phyloP scores from a whole-genome alignment of 1,284 basidiomycete genomes.

The Ceratobasidium sp. region DNA sequence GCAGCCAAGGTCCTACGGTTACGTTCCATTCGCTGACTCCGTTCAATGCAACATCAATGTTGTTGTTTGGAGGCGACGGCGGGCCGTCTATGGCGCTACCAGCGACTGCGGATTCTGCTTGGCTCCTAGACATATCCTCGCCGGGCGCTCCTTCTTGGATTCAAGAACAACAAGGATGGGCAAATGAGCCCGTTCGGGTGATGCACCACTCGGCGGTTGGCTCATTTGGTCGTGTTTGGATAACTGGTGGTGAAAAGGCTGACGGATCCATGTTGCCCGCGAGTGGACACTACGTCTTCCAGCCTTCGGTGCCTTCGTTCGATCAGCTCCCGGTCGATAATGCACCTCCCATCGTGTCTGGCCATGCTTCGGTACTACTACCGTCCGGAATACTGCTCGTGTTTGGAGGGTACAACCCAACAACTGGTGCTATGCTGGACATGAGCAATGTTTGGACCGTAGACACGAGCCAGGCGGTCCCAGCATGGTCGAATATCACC shows the following conservation, averaged over 20 bases:
- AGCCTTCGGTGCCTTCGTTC: conserved; percentile 47
- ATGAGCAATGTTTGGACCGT: conserved; percentile 69
- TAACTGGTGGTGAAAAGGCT: conserved; percentile 77
- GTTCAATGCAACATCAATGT: conserved; percentile 59
- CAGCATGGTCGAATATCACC: conserved; percentile 61
- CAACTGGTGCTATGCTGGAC: conserved; percentile 57
- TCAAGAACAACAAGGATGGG: conserved; percentile 63
- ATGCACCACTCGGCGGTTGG: conserved; percentile 70
- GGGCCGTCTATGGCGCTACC: conserved; percentile 64
- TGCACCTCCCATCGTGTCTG: conserved; percentile 71
- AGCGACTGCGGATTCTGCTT: conserved; percentile 67
- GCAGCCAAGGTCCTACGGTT: conserved; percentile 63
- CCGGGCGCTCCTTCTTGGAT: conserved; percentile 56
- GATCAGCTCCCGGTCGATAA: conserved; percentile 58
- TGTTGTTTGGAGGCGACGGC: conserved; percentile 79
- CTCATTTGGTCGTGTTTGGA: conserved; percentile 58
- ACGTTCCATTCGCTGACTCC: conserved; percentile 84
- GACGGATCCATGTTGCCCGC: conserved; percentile 75
- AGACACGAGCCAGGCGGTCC: conserved; percentile 60
- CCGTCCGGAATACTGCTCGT: conserved; percentile 73
- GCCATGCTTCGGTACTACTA: conserved; percentile 73
- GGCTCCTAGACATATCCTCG: conserved; percentile 57
- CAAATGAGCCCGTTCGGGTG: conserved; percentile 70
- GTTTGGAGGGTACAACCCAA: conserved; percentile 73
- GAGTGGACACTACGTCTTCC: conserved; percentile 70